Conservation (phyloP, 208 protist genomes). For the Wallacemonas rigidus region DNA sequence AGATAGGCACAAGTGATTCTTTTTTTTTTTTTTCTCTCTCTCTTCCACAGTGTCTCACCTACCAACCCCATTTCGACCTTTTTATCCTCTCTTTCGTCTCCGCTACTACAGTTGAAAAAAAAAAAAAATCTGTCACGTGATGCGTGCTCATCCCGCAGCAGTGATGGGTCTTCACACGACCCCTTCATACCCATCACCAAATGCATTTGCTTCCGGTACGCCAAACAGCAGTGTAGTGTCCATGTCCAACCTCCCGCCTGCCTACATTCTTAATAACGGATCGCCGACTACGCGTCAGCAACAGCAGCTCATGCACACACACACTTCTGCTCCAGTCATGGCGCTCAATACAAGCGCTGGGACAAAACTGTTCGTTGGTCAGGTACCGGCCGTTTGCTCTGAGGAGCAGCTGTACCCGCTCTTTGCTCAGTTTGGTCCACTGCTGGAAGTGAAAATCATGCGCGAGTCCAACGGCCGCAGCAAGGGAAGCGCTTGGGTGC, state of each 20-base stretch:
- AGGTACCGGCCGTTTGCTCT: slow-evolving; percentile 84
- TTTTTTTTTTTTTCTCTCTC: not conserved
- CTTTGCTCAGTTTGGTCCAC: slow-evolving; percentile 64
- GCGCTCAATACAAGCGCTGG: slow-evolving; percentile 48
- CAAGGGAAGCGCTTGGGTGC: slow-evolving; percentile 85
- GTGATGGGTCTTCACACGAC: not conserved
- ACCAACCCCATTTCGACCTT: no score
- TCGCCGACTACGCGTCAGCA: slow-evolving; percentile 15
- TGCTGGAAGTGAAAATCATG: slow-evolving; percentile 88
- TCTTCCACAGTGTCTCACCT: no score
- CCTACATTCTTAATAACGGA: slow-evolving; percentile 1
- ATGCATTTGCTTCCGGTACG: slow-evolving; percentile 7
- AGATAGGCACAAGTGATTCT: not conserved
- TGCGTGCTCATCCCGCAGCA: not conserved
- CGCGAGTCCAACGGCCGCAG: slow-evolving; percentile 71
- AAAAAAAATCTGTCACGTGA: slow-evolving; percentile 1
- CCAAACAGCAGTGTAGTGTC: slow-evolving; percentile 16
- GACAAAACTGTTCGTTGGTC: slow-evolving; percentile 88
- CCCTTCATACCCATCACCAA: not conserved
- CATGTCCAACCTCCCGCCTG: not conserved
- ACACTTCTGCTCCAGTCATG: not conserved
- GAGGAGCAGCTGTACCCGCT: slow-evolving; percentile 80
- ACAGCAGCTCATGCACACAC: slow-evolving; percentile 12
- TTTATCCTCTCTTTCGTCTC: no score
- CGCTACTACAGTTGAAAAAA: not conserved